Percentiles rank a stretch among this genome's conserved stretches.
These are phyloP conservation scores for Nakazawaea ambrosiae DNA, from an alignment of 805 yeast species.

Conservation along the genomic window DNA sequence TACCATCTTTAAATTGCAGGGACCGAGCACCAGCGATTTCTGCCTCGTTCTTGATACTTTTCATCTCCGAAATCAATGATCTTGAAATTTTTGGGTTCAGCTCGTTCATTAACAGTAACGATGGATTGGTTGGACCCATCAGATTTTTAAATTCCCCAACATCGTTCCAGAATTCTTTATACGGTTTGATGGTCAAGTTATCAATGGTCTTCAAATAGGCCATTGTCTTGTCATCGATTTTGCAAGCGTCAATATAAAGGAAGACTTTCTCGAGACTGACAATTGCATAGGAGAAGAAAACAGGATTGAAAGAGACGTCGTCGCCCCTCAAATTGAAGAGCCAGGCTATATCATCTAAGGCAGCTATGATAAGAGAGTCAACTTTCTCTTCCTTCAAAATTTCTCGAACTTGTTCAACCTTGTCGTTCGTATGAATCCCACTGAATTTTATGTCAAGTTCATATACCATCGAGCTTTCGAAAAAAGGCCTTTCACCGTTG, in stretches of 20 bases:
- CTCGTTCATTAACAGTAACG: conserved; percentile 6
- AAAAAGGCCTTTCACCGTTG: conserved; percentile 29
- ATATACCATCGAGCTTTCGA: conserved; percentile 20
- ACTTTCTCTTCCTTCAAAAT: conserved; percentile 23
- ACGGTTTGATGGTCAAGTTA: conserved; percentile 35
- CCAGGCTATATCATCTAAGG: conserved; percentile 87
- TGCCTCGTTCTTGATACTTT: conserved; percentile 65
- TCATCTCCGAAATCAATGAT: conserved; percentile 46
- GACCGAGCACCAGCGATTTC: conserved; percentile 66
- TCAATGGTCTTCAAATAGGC: conserved; percentile 23
- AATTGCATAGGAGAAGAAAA: conserved; percentile 58
- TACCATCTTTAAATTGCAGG: conserved; percentile 83
- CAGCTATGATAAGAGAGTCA: conserved; percentile 51
- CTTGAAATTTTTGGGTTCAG: conserved; percentile 4
- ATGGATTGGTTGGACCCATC: conserved; percentile 9
- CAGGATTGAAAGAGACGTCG: conserved; percentile 77
- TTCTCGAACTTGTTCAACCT: conserved; percentile 25
- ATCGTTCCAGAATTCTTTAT: conserved; percentile 48
- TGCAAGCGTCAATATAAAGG: conserved; percentile 48
- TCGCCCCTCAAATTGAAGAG: conserved; percentile 66
- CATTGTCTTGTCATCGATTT: conserved; percentile 24
- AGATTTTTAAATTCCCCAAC: conserved; percentile 16
- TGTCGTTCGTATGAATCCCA: conserved; percentile 32
- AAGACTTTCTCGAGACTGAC: conserved; percentile 23
- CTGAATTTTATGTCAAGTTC: conserved; percentile 28